phyloP scores from a whole-genome alignment of 441 rosid species.

The Eutrema salsugineum region DNA sequence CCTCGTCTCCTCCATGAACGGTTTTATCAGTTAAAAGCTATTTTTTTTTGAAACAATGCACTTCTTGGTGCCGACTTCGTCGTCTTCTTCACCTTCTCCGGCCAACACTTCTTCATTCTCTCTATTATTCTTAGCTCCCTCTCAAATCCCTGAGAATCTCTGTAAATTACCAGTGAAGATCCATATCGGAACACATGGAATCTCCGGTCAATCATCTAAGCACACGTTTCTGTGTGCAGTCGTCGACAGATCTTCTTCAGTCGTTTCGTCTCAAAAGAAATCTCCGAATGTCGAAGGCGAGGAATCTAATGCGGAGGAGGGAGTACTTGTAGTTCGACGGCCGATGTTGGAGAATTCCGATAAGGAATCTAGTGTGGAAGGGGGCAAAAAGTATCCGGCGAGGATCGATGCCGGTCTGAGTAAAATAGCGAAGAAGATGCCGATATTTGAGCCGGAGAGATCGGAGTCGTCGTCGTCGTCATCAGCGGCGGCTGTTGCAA shows the following conservation, averaged over 20 bases:
- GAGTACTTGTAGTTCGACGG: slow-evolving; percentile 56
- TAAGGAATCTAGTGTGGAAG: slow-evolving; percentile 33
- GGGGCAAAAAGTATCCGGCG: slow-evolving; percentile 31
- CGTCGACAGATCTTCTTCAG: slow-evolving; percentile 34
- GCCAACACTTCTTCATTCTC: slow-evolving; percentile 42
- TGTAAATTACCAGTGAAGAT: slow-evolving; percentile 29
- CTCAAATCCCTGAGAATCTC: slow-evolving; percentile 41
- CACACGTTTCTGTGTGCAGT: slow-evolving; percentile 31
- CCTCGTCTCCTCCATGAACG: slow-evolving; percentile 33
- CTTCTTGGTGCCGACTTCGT: slow-evolving; percentile 39
- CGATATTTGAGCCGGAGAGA: slow-evolving; percentile 80
- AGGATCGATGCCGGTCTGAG: slow-evolving; percentile 58
- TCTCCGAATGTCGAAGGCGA: slow-evolving; percentile 15
- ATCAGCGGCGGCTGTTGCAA: slow-evolving; percentile 29
- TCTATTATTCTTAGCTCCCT: slow-evolving; percentile 39
- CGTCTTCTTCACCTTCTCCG: slow-evolving; percentile 45
- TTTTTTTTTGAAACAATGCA: slow-evolving; percentile 38
- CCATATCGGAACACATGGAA: slow-evolving; percentile 31
- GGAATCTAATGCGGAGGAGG: slow-evolving; percentile 19
- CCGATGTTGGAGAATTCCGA: slow-evolving; percentile 55
- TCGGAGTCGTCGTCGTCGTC: slow-evolving; percentile 33
- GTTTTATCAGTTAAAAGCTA: slow-evolving; percentile 42
- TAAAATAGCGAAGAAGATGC: slow-evolving; percentile 79
- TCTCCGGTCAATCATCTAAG: slow-evolving; percentile 30
- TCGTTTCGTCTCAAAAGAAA: slow-evolving; percentile 1